Conservation (phyloP, 1,284 basidiomycete genomes). For the Boletus hoseneyae region DNA sequence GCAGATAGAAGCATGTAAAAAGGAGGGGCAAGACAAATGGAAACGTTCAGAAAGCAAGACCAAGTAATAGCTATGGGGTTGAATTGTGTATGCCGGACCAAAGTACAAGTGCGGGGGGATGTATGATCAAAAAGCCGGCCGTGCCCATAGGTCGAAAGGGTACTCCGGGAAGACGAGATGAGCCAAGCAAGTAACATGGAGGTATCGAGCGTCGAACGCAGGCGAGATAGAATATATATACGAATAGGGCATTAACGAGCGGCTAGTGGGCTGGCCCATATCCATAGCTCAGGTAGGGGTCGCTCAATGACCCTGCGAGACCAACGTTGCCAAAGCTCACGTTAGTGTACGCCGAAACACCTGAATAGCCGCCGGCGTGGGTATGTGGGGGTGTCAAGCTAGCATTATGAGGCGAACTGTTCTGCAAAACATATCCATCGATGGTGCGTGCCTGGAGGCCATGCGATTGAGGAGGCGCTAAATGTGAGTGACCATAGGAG, state of each 20-base stretch:
- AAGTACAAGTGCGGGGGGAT: slow-evolving; percentile 66
- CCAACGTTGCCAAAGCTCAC: slow-evolving; percentile 57
- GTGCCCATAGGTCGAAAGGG: slow-evolving; percentile 33
- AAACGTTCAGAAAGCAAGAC: slow-evolving; percentile 46
- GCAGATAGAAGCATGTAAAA: slow-evolving; percentile 40
- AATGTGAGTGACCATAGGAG: slow-evolving; percentile 40
- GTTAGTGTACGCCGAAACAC: slow-evolving; percentile 47
- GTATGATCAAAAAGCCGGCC: slow-evolving; percentile 41
- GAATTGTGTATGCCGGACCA: slow-evolving; percentile 52
- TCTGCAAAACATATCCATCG: slow-evolving; percentile 75
- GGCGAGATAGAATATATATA: slow-evolving; percentile 37
- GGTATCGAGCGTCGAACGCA: slow-evolving; percentile 32
- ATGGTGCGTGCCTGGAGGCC: slow-evolving; percentile 64
- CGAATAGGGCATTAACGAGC: slow-evolving; percentile 35
- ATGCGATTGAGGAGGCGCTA: slow-evolving; percentile 51
- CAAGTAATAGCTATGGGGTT: slow-evolving; percentile 40
- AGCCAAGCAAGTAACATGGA: slow-evolving; percentile 34
- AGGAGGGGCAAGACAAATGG: slow-evolving; percentile 33
- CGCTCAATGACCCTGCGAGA: slow-evolving; percentile 52
- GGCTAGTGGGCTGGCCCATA: slow-evolving; percentile 45
- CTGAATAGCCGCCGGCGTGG: slow-evolving; percentile 53
- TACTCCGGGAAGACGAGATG: slow-evolving; percentile 32
- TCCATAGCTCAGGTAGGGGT: slow-evolving; percentile 74
- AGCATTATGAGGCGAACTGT: slow-evolving; percentile 59
- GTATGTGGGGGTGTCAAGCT: slow-evolving; percentile 54